These are phyloP conservation scores for Pelargonium citronellum DNA, from an alignment of 441 rosid genomes.

Conservation along the genomic window DNA sequence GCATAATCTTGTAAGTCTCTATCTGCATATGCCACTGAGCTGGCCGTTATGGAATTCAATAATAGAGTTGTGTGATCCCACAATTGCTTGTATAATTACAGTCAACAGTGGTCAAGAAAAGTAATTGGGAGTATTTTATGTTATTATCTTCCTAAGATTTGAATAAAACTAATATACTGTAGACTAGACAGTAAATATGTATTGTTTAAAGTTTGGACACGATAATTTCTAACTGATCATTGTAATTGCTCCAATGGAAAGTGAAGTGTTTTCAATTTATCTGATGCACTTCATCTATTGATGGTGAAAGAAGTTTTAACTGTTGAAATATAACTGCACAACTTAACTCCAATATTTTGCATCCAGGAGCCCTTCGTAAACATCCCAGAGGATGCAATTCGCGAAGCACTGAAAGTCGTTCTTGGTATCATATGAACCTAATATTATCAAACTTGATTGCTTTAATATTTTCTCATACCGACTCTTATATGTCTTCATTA, in stretches of 20 bases:
- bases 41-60: conserved; percentile 11
- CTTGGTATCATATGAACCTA: conserved; percentile 37
- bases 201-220: neutral
- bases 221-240: neutral
- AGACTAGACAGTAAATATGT: neutral
- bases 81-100: no score
- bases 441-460: conserved; percentile 9
- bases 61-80: neutral
- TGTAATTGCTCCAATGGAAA: neutral
- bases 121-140: no score
- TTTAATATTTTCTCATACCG: conserved; percentile 7
- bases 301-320: conserved; percentile 3
- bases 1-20: neutral
- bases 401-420: conserved; percentile 61
- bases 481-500: conserved; percentile 10
- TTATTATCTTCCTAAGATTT: neutral
- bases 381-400: conserved; percentile 52
- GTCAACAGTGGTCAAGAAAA: no score
- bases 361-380: conserved; percentile 77
- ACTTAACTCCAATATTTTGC: conserved; percentile 11
- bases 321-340: neutral
- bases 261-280: neutral
- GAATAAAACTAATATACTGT: neutral
- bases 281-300: neutral
- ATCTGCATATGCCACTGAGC: conserved; percentile 6